Percentiles rank a stretch among this genome's conserved stretches.
phyloP scores from a whole-genome alignment of 495 filamentous ascomycete species.

The Saxophila tyrrhenica region DNA sequence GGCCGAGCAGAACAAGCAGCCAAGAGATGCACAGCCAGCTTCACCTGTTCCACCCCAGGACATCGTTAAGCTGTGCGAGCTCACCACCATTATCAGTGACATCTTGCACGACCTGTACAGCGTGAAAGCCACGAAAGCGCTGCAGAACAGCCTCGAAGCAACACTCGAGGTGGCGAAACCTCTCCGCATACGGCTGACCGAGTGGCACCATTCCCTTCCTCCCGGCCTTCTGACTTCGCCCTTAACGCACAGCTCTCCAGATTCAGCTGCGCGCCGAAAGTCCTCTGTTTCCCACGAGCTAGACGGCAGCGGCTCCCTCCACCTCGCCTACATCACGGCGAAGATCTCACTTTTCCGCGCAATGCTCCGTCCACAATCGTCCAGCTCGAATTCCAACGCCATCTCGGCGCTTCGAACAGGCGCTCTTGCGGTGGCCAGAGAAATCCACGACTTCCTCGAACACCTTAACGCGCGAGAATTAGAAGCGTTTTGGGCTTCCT shows the following conservation, averaged over 20 bases:
- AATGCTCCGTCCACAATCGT: slow-evolving; percentile 10
- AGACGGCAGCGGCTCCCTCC: slow-evolving; percentile 10
- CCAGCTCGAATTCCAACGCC: slow-evolving; percentile 1
- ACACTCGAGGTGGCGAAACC: slow-evolving; percentile 52
- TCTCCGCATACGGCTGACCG: slow-evolving; percentile 46
- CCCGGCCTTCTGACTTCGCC: slow-evolving; percentile 26
- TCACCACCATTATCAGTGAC: slow-evolving; percentile 50
- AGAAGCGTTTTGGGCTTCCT: slow-evolving; percentile 17
- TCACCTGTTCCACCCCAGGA: slow-evolving; percentile 55
- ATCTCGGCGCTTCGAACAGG: slow-evolving; percentile 11
- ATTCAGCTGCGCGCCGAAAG: not conserved
- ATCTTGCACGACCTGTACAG: slow-evolving; percentile 53
- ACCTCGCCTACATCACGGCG: slow-evolving; percentile 16
- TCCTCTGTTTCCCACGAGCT: not conserved
- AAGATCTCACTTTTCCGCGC: slow-evolving; percentile 19
- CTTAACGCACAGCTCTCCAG: not conserved
- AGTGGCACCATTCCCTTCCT: slow-evolving; percentile 47
- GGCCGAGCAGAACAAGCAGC: slow-evolving; percentile 44
- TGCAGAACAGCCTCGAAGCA: slow-evolving; percentile 29
- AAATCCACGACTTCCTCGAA: slow-evolving; percentile 11
- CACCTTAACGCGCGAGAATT: slow-evolving; percentile 10
- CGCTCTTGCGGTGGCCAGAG: slow-evolving; percentile 7
- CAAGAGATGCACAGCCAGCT: slow-evolving; percentile 45
- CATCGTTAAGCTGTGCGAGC: slow-evolving; percentile 48
- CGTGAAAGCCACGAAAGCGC: slow-evolving; percentile 24